Evolutionary conservation across 116 monocot species (phyloP).

Genomic region (Zostera marina): DNA sequence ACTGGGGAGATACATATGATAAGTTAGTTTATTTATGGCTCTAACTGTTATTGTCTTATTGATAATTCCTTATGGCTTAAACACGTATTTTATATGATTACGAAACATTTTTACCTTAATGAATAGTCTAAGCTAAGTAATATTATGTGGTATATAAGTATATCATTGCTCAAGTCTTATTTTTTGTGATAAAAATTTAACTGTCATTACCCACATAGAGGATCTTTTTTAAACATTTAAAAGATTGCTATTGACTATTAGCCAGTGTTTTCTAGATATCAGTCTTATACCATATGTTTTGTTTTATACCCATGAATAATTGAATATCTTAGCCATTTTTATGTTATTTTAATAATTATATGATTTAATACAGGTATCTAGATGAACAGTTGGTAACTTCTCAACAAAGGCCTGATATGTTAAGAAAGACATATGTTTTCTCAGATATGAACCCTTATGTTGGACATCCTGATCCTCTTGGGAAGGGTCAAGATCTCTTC

Average conservation of each 20-base stretch:
- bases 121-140: neutral
- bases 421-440: slow-evolving; percentile 56
- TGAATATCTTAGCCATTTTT: too few species aligned
- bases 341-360: neutral
- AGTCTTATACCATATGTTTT: too few species aligned
- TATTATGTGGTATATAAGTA: neutral
- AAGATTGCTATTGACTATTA: too few species aligned
- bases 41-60: neutral
- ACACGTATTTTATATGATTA: neutral
- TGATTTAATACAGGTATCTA: slow-evolving; percentile 9
- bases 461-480: slow-evolving; percentile 89
- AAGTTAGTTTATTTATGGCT: slow-evolving; percentile 19
- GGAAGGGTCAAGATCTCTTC: slow-evolving; percentile 95
- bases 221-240: too few species aligned
- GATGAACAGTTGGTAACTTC: slow-evolving; percentile 8
- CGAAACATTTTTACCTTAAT: neutral
- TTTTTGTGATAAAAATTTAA: neutral
- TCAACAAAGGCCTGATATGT: slow-evolving; percentile 7
- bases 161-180: neutral
- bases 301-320: too few species aligned
- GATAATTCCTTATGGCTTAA: neutral
- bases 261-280: too few species aligned
- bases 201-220: too few species aligned
- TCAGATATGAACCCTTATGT: slow-evolving; percentile 96
- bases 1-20: slow-evolving; percentile 79